Evolutionary conservation across 768 basidiomycete genomes (phyloP).

Genomic region (Chalciporus pseudorubinellus): DNA sequence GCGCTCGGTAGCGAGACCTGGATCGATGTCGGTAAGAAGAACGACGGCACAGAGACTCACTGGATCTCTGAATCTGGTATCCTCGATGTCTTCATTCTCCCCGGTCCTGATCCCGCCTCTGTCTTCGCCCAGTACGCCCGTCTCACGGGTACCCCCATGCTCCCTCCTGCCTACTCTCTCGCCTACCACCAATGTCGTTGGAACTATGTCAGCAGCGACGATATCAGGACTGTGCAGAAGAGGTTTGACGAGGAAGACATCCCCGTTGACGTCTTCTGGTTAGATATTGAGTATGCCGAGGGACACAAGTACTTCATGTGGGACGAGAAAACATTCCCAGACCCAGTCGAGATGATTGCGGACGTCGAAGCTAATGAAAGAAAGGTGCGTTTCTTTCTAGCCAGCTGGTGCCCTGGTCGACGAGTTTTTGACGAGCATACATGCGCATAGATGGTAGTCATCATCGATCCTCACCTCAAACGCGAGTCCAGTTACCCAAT

Average conservation of each 20-base stretch:
- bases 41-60: constrained; percentile 76
- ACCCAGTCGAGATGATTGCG: constrained; percentile 90
- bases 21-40: constrained; percentile 75
- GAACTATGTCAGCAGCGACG: constrained; percentile 93
- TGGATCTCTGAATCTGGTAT: constrained; percentile 99
- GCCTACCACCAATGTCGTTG: constrained; percentile 98
- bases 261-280: constrained; percentile 95
- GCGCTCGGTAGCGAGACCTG: constrained; percentile 89
- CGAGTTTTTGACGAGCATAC: background rate
- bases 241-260: constrained; percentile 93
- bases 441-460: constrained; percentile 83
- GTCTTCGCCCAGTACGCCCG: constrained; percentile 83
- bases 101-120: constrained; percentile 81
- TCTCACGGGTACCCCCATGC: constrained; percentile 79
- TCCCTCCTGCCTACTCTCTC: constrained; percentile 90
- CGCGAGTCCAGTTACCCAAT: constrained; percentile 75
- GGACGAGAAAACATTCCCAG: constrained; percentile 89
- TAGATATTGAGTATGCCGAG: constrained; percentile 93
- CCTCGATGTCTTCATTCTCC: constrained; percentile 89
- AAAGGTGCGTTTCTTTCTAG: constrained; percentile 53
- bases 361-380: constrained; percentile 82
- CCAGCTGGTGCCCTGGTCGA: background rate
- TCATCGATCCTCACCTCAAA: constrained; percentile 96
- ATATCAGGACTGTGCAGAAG: constrained; percentile 79
- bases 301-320: constrained; percentile 98